Base-by-base conservation (phyloP, 2,329 filamentous ascomycete species). In the Helicocarpus griseus region DNA sequence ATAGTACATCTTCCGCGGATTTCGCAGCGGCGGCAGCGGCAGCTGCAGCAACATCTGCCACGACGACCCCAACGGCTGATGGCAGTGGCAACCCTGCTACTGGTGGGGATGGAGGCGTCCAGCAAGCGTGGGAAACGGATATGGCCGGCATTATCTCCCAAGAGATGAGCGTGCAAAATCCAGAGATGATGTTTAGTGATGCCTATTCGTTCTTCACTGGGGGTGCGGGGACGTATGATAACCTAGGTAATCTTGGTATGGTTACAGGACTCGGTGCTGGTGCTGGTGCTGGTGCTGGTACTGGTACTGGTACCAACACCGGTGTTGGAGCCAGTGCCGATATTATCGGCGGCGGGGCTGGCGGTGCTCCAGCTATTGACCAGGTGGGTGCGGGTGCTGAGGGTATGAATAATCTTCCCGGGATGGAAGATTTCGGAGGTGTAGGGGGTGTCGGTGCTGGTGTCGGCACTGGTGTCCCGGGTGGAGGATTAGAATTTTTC, bases 151-250 rank as follows among this genome's bases (percentile, higher is more conserved):
- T 46, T 21, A 46, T 46, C 19, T 22, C 43, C 3, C 43, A 46
- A 26, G 43, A 46, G 19, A 14, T 46, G 28, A 26, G 39, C 13
- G 26, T 22, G 43, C 43, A 46, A 5, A 46, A 46, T 46, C 43
- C 29, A 9, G 43, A 46, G 21, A 46, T 46, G 43, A 33, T 46
- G 43, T 46, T 46, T 29, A 33, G 43, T 17, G 43, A 46, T 13
- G 43, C 43, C 11, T 46, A 46, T 46, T 46, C 43, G 11, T 46
- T 46, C 19, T 46, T 46, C 28, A 14, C 43, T 8, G 43, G 28
- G 8, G 28, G 8, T 6, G 43, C 26, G n/a, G 17, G 43, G 4
- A 46, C 13, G 24, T 24, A 46, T 33, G n/a, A 46, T 11, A 33
- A 46, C 21, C 21, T 46, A 6, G 26, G 41, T 6, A 45, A 45